Conservation (phyloP, 805 yeast genomes). For the Pichia exigua region DNA sequence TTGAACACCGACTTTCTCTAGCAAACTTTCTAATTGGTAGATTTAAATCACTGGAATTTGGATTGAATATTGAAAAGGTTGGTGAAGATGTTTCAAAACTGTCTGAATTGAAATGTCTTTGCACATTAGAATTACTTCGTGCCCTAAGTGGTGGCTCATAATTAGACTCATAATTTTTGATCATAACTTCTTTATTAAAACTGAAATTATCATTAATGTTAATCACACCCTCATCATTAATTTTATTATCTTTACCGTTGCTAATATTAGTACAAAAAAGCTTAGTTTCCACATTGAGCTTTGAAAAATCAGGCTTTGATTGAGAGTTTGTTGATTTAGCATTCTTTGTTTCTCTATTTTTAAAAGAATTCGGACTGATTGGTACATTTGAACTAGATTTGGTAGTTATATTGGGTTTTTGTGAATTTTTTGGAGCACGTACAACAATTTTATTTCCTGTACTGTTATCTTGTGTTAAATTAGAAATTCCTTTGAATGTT, state of each 20-base stretch:
- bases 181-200: no score
- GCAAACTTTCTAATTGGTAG: neutral
- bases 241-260: neutral
- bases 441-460: neutral
- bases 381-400: neutral
- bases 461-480: neutral
- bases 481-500: conserved; percentile 2
- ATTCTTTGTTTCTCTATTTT: neutral
- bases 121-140: neutral
- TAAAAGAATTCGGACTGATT: no score
- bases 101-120: neutral
- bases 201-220: no score
- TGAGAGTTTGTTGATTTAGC: neutral
- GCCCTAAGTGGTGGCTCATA: neutral
- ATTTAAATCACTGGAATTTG: neutral
- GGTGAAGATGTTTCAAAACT: conserved; percentile 1
- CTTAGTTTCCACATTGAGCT: neutral
- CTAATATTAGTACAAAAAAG: neutral
- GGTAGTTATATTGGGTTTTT: neutral
- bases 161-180: no score
- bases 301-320: neutral
- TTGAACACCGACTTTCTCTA: conserved; percentile 14
- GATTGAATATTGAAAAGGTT: neutral
- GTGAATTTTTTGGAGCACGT: neutral
- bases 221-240: neutral